Conservation (phyloP, 768 basidiomycete genomes). For the Mycena epipterygia region DNA sequence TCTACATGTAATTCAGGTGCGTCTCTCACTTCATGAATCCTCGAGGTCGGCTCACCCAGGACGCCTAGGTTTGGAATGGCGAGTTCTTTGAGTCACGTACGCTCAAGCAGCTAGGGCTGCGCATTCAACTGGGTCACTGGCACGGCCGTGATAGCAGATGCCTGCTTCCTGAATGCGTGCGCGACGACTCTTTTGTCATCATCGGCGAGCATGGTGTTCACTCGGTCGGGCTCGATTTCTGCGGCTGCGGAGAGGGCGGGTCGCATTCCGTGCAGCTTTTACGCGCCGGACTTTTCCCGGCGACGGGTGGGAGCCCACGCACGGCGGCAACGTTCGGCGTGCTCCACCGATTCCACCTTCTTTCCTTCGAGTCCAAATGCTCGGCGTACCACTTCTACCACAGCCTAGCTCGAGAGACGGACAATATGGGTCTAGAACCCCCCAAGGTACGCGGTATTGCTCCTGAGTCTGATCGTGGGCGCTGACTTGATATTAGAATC, state of each 20-base stretch:
- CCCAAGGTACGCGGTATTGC: background rate
- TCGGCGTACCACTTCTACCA: conserved; percentile 50
- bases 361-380: conserved; percentile 48
- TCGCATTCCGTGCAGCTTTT: conserved; percentile 47
- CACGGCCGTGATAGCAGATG: conserved; percentile 27
- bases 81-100: conserved; percentile 17
- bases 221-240: conserved; percentile 37
- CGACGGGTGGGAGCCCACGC: conserved; percentile 42
- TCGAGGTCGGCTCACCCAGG: background rate
- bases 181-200: conserved; percentile 42
- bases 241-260: background rate
- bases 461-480: too few relatives aligned
- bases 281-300: conserved; percentile 45
- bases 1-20: background rate
- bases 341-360: conserved; percentile 47
- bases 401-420: conserved; percentile 37
- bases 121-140: conserved; percentile 41
- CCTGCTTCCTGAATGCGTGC: background rate
- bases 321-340: conserved; percentile 48
- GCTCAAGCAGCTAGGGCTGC: conserved; percentile 35
- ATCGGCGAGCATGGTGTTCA: conserved; percentile 43
- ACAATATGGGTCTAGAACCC: conserved; percentile 44
- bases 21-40: background rate
- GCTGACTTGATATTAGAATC: conserved; percentile 26
- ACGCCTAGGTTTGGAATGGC: background rate